Evolutionary conservation across 176 grass and related monocot genomes (phyloP).

Genomic region (Guadua angustifolia): DNA sequence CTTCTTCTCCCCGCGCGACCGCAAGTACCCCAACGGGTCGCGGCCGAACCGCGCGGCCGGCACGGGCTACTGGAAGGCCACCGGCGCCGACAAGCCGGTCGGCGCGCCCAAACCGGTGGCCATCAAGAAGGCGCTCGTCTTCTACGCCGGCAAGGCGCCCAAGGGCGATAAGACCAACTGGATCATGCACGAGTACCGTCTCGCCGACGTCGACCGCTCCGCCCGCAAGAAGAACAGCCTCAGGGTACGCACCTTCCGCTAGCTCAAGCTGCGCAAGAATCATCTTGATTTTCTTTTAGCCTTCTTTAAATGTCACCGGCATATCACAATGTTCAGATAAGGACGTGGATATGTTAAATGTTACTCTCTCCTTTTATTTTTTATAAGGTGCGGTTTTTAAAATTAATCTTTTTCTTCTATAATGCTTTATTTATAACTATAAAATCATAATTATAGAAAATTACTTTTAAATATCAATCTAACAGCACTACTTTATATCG

Average conservation of each 20-base stretch:
- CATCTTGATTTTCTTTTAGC: not conserved
- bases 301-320: not conserved
- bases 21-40: slow-evolving; percentile 87
- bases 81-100: slow-evolving; percentile 78
- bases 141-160: slow-evolving; percentile 79
- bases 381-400: too few species aligned
- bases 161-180: slow-evolving; percentile 83
- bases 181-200: slow-evolving; percentile 95
- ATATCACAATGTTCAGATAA: slow-evolving; percentile 2
- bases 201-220: slow-evolving; percentile 76
- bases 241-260: slow-evolving; percentile 38
- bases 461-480: too few species aligned
- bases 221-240: slow-evolving; percentile 74
- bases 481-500: too few species aligned
- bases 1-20: slow-evolving; percentile 80
- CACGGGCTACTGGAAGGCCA: slow-evolving; percentile 82
- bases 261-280: not conserved
- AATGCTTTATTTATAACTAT: too few species aligned
- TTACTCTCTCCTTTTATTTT: too few species aligned
- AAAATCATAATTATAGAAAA: too few species aligned
- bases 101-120: slow-evolving; percentile 60
- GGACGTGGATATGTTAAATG: not conserved
- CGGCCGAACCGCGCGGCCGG: slow-evolving; percentile 75
- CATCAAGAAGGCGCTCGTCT: slow-evolving; percentile 88
- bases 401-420: too few species aligned